phyloP scores from a whole-genome alignment of 225 moss, liverwort and hornwort species.

The Bryoerythrophyllum caledonicum region DNA sequence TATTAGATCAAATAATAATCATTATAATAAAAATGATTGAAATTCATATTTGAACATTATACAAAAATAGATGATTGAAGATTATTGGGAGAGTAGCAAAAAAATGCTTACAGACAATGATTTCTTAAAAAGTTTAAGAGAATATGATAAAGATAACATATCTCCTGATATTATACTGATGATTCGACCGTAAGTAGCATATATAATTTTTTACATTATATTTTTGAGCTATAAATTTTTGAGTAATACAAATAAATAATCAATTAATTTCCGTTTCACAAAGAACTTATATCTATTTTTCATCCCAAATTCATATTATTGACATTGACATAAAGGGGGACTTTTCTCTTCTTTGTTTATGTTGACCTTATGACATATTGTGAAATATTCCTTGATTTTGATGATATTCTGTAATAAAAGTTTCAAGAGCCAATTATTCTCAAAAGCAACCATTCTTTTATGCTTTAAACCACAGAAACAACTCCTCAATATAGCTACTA shows the following conservation, averaged over 20 bases:
- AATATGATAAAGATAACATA: conserved; percentile 91
- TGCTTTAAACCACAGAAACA: too few relatives aligned
- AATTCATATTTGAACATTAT: neutral
- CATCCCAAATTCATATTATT: too few relatives aligned
- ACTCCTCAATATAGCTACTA: too few relatives aligned
- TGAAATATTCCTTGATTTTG: too few relatives aligned
- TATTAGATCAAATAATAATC: rapidly evolving
- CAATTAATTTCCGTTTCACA: neutral
- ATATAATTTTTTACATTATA: too few relatives aligned
- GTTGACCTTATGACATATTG: too few relatives aligned
- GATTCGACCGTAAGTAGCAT: conserved; percentile 57
- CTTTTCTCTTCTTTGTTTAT: too few relatives aligned
- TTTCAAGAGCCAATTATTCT: too few relatives aligned
- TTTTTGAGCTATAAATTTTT: too few relatives aligned
- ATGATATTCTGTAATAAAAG: too few relatives aligned
- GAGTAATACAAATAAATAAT: neutral
- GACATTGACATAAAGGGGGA: too few relatives aligned
- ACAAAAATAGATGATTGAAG: conserved; percentile 78
- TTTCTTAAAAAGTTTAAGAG: conserved; percentile 72
- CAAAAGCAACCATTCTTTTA: rapidly evolving
- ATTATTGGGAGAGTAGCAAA: conserved; percentile 94
- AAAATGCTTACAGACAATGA: conserved; percentile 88
- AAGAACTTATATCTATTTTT: neutral
- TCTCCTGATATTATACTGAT: conserved; percentile 50
- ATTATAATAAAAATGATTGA: rapidly evolving